Evolutionary conservation across 352 stramenopile species (phyloP).

Genomic region (Phytophthora crassamura): DNA sequence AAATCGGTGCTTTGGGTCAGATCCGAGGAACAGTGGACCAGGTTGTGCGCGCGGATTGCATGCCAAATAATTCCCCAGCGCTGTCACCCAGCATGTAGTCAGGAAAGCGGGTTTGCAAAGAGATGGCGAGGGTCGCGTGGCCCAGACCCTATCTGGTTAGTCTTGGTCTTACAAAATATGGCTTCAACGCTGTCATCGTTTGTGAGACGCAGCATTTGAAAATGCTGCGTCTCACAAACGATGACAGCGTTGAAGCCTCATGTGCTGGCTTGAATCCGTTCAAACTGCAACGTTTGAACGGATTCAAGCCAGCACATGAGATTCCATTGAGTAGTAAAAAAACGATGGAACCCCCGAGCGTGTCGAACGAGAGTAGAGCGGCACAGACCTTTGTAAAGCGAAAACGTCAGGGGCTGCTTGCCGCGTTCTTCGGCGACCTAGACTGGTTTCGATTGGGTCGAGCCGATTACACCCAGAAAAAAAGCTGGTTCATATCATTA

Average conservation of each 20-base stretch:
- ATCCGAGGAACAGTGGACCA: too few species aligned
- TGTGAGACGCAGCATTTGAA: too few species aligned
- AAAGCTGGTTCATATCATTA: slow-evolving; percentile 24
- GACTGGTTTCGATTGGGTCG: slow-evolving; percentile 11
- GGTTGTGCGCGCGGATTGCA: neutral
- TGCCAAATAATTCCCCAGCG: slow-evolving; percentile 6
- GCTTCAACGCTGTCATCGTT: slow-evolving; percentile 17
- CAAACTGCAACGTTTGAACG: slow-evolving; percentile 22
- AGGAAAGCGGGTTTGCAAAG: slow-evolving; percentile 10
- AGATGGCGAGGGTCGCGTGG: slow-evolving; percentile 18
- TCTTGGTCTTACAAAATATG: slow-evolving; percentile 33
- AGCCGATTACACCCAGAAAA: slow-evolving; percentile 21
- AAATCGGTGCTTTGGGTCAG: too few species aligned
- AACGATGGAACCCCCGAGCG: slow-evolving; percentile 30
- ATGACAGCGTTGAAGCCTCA: too few species aligned
- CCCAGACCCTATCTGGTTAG: slow-evolving; percentile 18
- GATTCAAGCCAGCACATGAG: slow-evolving; percentile 26
- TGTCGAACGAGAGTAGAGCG: neutral
- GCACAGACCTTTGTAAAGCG: slow-evolving; percentile 10
- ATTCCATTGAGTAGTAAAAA: slow-evolving; percentile 37
- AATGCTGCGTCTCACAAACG: slow-evolving; percentile 27
- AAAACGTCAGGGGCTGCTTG: slow-evolving; percentile 15
- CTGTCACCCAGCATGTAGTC: slow-evolving; percentile 2
- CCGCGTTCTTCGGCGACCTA: neutral
- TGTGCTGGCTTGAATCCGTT: too few species aligned